Evolutionary conservation across 2,329 filamentous ascomycete species (phyloP).

Genomic region (Apiospora rasikravindrae): DNA sequence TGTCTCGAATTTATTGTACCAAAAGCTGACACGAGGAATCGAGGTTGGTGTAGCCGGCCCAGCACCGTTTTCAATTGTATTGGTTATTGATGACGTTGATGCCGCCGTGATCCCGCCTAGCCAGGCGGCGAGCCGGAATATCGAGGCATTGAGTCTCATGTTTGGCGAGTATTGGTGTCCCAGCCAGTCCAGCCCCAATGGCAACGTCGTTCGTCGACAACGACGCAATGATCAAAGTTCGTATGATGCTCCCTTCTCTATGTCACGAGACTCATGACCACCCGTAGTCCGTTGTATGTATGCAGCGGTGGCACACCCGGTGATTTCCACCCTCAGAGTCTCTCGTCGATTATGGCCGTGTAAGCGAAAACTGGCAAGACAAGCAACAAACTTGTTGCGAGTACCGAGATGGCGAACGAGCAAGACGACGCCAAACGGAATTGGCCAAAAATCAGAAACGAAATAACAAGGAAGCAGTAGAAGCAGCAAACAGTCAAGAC

Average conservation of each 20-base stretch:
- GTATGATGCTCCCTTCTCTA: background rate
- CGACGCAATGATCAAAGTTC: background rate
- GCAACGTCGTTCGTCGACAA: background rate
- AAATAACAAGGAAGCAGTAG: background rate
- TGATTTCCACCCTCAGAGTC: background rate
- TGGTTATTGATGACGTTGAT: too few relatives aligned
- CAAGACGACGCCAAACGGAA: background rate
- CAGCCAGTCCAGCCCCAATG: too few relatives aligned
- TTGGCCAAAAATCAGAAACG: background rate
- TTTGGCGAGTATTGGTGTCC: background rate
- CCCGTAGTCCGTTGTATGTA: background rate
- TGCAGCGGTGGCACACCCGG: background rate
- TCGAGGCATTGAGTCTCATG: slow-evolving; percentile 21
- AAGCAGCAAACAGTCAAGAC: background rate
- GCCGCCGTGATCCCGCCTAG: background rate
- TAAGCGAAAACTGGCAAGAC: background rate
- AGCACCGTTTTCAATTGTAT: background rate
- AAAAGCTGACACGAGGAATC: too few relatives aligned
- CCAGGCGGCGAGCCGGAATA: slow-evolving; percentile 15
- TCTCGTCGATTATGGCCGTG: background rate
- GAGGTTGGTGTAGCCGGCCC: too few relatives aligned
- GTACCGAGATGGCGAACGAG: background rate
- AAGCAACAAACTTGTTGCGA: background rate
- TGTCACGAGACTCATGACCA: background rate
- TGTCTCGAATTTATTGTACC: background rate